phyloP scores from a whole-genome alignment of 2,329 filamentous ascomycete genomes.

The Fusarium concolor region DNA sequence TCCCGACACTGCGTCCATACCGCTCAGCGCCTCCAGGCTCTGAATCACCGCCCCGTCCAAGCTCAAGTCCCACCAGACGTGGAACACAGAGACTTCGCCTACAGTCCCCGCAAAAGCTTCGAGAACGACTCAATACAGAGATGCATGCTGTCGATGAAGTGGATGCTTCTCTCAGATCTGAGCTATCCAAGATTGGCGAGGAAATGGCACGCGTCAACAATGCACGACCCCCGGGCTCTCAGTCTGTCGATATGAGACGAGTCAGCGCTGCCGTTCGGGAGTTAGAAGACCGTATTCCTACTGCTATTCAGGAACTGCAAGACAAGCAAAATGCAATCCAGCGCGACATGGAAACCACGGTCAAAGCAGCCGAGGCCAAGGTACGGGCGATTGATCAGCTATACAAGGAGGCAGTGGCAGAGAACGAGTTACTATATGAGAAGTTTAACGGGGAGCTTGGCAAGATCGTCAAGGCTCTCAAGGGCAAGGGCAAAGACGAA shows the following conservation, averaged over 20 bases:
- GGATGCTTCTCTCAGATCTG: conserved; percentile 76
- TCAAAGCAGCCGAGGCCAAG: conserved; percentile 81
- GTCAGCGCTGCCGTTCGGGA: conserved; percentile 69
- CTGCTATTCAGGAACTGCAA: conserved; percentile 67
- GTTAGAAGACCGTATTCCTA: conserved; percentile 75
- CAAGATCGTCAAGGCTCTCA: conserved; percentile 81
- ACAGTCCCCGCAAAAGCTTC: conserved; percentile 78
- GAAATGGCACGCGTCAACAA: conserved; percentile 75
- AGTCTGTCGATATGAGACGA: conserved; percentile 59
- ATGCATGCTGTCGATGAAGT: conserved; percentile 78
- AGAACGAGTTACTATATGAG: conserved; percentile 93
- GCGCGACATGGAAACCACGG: conserved; percentile 75
- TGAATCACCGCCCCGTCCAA: conserved; percentile 41
- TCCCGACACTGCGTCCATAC: conserved; percentile 63
- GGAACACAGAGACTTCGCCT: conserved; percentile 69
- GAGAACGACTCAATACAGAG: conserved; percentile 86
- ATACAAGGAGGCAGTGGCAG: conserved; percentile 86
- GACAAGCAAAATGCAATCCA: conserved; percentile 73
- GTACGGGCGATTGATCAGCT: conserved; percentile 86
- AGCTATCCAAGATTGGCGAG: conserved; percentile 82
- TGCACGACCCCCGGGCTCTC: conserved; percentile 45
- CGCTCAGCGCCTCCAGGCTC: conserved; percentile 43
- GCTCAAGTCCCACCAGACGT: conserved; percentile 48
- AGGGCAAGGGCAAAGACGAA: conserved; percentile 78
- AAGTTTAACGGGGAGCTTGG: conserved; percentile 91